Conservation (phyloP, 768 basidiomycete species). For the Kwoniella mangroviensis region DNA sequence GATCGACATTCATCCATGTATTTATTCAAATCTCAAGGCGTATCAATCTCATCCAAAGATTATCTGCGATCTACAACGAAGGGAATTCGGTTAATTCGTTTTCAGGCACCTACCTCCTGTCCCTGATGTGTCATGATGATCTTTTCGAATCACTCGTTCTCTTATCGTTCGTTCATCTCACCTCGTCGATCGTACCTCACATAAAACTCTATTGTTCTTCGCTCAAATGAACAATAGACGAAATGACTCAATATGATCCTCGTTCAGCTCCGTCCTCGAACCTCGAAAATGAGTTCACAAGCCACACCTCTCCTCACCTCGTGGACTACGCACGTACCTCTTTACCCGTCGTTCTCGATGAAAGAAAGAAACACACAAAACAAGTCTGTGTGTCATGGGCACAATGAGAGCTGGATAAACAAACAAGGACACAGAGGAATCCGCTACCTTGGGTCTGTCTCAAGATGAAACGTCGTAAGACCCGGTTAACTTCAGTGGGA, state of each 20-base stretch:
- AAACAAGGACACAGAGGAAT: neutral
- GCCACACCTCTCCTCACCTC: neutral
- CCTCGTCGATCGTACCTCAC: too few species aligned
- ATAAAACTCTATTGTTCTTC: neutral
- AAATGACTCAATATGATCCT: neutral
- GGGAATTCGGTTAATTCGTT: too few species aligned
- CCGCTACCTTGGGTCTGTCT: neutral
- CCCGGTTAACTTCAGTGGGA: neutral
- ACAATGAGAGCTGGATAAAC: neutral
- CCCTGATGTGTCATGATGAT: too few species aligned
- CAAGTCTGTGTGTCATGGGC: neutral
- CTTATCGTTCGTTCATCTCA: too few species aligned
- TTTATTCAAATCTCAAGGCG: too few species aligned
- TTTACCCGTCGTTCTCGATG: neutral
- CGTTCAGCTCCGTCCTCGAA: neutral
- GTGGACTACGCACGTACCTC: neutral
- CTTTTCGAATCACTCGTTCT: too few species aligned
- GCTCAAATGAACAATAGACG: neutral
- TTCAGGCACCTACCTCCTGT: too few species aligned
- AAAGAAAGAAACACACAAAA: conserved; percentile 2
- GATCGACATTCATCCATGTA: too few species aligned
- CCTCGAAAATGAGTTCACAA: neutral
- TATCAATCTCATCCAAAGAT: too few species aligned
- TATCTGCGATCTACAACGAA: too few species aligned
- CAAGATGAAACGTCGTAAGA: neutral